Percentiles rank a stretch among this genome's conserved stretches.
These are phyloP conservation scores for Coffea eugenioides DNA, from an alignment of 257 asterid genomes.

Conservation along the genomic window DNA sequence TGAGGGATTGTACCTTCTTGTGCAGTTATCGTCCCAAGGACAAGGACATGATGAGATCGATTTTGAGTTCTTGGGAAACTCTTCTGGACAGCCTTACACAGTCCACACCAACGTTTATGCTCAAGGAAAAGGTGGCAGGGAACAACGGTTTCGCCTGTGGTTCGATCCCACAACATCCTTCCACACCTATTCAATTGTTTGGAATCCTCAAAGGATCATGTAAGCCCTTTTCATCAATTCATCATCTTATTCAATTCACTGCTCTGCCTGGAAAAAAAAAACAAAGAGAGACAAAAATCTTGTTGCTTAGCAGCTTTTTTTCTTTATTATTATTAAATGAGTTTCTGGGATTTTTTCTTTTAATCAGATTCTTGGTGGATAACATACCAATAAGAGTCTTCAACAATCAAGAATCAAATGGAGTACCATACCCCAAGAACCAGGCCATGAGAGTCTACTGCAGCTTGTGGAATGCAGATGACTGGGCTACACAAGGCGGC, in stretches of 20 bases:
- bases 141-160: slow-evolving; percentile 37
- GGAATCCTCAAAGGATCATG: slow-evolving; percentile 20
- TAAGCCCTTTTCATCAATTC: not conserved
- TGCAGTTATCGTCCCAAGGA: slow-evolving; percentile 32
- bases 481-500: not conserved
- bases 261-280: no score
- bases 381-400: not conserved
- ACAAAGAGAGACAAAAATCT: not conserved
- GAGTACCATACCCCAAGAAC: not conserved
- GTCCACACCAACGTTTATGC: slow-evolving; percentile 37
- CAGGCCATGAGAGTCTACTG: not conserved
- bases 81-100: slow-evolving; percentile 32
- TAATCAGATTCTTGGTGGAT: not conserved
- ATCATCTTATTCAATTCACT: not conserved
- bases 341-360: no score
- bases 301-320: not conserved
- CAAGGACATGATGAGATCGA: slow-evolving; percentile 34
- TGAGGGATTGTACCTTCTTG: not conserved
- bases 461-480: not conserved
- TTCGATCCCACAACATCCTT: slow-evolving; percentile 33
- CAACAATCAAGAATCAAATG: not conserved
- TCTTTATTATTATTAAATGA: no score
- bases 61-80: slow-evolving; percentile 35
- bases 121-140: slow-evolving; percentile 33
- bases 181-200: slow-evolving; percentile 36